phyloP scores from a whole-genome alignment of 106 monocot species.

The Dendrobium chrysotoxum region DNA sequence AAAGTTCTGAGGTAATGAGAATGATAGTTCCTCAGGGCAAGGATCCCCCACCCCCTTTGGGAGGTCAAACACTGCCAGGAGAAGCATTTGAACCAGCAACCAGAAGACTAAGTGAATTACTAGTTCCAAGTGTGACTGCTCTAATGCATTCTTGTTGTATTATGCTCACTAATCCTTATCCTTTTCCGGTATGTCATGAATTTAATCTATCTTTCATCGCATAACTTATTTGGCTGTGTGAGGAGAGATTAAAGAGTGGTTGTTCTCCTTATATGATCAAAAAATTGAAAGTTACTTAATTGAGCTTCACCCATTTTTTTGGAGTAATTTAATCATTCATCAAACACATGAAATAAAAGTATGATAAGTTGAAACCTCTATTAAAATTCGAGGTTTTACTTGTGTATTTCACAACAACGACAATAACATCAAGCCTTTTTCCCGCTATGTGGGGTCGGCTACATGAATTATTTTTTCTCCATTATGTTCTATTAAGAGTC shows the following conservation, averaged over 20 bases:
- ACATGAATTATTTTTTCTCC: too few relatives aligned
- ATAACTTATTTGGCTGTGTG: not conserved
- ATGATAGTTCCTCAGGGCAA: constrained; percentile 73
- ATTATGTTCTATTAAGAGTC: too few relatives aligned
- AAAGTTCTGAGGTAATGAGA: constrained; percentile 38
- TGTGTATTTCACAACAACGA: too few relatives aligned
- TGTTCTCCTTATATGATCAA: not conserved
- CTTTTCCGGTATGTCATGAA: constrained; percentile 40
- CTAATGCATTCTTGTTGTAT: constrained; percentile 58
- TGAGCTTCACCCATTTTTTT: too few relatives aligned
- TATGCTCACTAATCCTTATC: constrained; percentile 65
- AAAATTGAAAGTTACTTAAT: too few relatives aligned
- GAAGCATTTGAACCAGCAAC: constrained; percentile 20
- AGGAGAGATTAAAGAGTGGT: not conserved
- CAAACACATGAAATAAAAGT: too few relatives aligned
- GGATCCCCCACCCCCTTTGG: constrained; percentile 44
- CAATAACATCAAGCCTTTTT: too few relatives aligned
- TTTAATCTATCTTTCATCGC: not conserved
- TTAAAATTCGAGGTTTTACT: too few relatives aligned
- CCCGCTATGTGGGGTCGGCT: too few relatives aligned
- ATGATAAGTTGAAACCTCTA: too few relatives aligned
- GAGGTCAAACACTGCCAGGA: constrained; percentile 29
- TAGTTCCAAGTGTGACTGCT: constrained; percentile 45
- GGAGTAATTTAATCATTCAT: too few relatives aligned
- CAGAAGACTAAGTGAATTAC: constrained; percentile 32